Base-by-base conservation (phyloP, 768 basidiomycete species). In the Suillus occidentalis region DNA sequence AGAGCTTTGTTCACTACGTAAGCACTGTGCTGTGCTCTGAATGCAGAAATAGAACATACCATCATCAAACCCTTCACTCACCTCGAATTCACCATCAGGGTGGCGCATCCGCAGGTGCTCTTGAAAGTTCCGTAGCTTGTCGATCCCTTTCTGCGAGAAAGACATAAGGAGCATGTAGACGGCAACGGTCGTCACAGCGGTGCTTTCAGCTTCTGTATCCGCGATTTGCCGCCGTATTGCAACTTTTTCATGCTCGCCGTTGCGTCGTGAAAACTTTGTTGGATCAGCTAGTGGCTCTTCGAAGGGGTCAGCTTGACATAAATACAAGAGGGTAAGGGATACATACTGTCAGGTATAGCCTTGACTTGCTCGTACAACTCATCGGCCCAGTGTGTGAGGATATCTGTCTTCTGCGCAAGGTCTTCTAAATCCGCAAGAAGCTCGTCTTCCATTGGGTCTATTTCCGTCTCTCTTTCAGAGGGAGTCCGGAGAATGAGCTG, bases 331-430 rank as follows among this genome's bases (percentile, higher is more conserved):
- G 31, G n/a, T 22, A 65, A 34, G 63, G 40, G 63, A 31, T 64
- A 83, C 91, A 47, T 69, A 94, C 91, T 93, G 76, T 92, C 89
- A 25, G 93, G 91, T 42, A 92, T 81, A 18, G 88, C 90, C 75
- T 94, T 94, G 34, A 95, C 91, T 72, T 87, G 89, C 70, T 93
- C 92, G 70, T 93, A 92, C 86, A 97, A 90, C 82, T 95, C 91
- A 68, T 99, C 97, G 25, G 92, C 97, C 87, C 95, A 97, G 66
- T 92, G 90, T 63, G 92, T 91, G 65, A 99, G 79, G 61, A 96
- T 95, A 66, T 92, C 89, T 40, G 97, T 97, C 84, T 99, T 99
- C 82, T 97, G 94, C 40, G 96, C 97, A 4, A 96, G 80, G 67
- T 96, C 92, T 73, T 99, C 97, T 50, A 99, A 79, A 22, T 79